A percentile compares a stretch with the other conserved stretches of the same genome.
Evolutionary conservation across 495 filamentous ascomycete species (phyloP).

Genomic region (Podospora pseudoanserina): DNA sequence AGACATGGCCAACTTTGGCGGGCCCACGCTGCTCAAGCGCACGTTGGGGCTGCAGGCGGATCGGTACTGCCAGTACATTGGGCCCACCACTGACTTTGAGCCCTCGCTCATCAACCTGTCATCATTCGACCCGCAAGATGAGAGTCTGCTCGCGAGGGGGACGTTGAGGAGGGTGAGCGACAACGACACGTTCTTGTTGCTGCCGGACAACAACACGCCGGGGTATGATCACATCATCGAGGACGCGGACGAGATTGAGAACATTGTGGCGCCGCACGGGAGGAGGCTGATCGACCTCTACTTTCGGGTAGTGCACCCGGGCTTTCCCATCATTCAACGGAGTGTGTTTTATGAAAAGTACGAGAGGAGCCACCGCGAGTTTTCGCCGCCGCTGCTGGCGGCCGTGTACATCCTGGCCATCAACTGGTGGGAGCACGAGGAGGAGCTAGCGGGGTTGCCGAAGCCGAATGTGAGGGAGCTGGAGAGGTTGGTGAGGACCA

Average conservation of each 20-base stretch:
- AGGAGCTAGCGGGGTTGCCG: conserved; percentile 58
- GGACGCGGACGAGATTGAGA: conserved; percentile 76
- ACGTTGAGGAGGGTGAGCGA: conserved; percentile 77
- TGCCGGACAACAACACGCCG: conserved; percentile 61
- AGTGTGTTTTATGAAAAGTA: conserved; percentile 83
- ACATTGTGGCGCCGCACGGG: conserved; percentile 76
- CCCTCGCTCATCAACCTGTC: conserved; percentile 68
- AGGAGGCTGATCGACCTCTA: conserved; percentile 79
- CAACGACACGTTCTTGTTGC: conserved; percentile 78
- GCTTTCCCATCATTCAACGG: conserved; percentile 86
- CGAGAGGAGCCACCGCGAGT: conserved; percentile 65
- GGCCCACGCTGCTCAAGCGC: conserved; percentile 57
- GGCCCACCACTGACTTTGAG: conserved; percentile 70
- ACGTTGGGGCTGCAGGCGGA: conserved; percentile 62
- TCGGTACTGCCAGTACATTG: conserved; percentile 62
- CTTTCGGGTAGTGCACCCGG: conserved; percentile 83
- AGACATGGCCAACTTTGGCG: conserved; percentile 60
- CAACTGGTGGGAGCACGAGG: conserved; percentile 80
- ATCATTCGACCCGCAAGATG: conserved; percentile 66
- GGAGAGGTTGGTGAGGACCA: conserved; percentile 70
- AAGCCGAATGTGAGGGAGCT: conserved; percentile 71
- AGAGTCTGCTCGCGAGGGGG: conserved; percentile 62
- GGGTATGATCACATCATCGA: conserved; percentile 58
- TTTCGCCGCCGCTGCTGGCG: conserved; percentile 80
- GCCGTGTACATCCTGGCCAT: conserved; percentile 88